Evolutionary conservation across 202 grass and related monocot genomes (phyloP).

Genomic region (Dendrocalamus latiflorus): DNA sequence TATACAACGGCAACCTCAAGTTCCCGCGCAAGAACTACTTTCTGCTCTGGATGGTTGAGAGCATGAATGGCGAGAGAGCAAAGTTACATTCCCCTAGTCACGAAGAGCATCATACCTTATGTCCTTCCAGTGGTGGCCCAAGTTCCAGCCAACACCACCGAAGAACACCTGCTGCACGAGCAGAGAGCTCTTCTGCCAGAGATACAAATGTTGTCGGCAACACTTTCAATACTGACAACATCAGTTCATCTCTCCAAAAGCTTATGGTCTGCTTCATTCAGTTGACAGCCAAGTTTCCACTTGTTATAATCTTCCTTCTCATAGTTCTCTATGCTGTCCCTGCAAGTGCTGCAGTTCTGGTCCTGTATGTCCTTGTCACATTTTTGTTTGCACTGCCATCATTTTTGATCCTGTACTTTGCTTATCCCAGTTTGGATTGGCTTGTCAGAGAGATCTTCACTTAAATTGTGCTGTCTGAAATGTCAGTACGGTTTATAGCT

Average conservation of each 20-base stretch:
- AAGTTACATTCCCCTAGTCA: conserved; percentile 49
- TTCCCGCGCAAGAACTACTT: conserved; percentile 95
- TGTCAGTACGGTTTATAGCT: conserved; percentile 5
- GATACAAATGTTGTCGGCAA: conserved; percentile 13
- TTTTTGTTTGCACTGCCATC: conserved; percentile 91
- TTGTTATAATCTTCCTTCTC: conserved; percentile 85
- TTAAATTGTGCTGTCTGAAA: conserved; percentile 27
- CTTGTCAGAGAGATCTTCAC: conserved; percentile 77
- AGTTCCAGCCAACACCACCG: conserved; percentile 43
- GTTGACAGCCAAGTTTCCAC: conserved; percentile 79
- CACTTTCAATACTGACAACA: conserved; percentile 41
- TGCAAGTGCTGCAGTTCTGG: conserved; percentile 63
- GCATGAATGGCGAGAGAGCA: conserved; percentile 69
- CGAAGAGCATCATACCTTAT: conserved; percentile 24
- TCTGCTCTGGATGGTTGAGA: conserved; percentile 95
- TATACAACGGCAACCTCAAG: conserved; percentile 78
- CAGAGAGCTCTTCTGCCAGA: conserved; percentile 16
- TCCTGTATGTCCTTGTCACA: conserved; percentile 67
- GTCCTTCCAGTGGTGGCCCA: conserved; percentile 22
- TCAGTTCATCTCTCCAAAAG: conserved; percentile 58
- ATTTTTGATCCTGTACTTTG: conserved; percentile 88
- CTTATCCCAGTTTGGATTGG: conserved; percentile 88
- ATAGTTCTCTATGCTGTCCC: conserved; percentile 88
- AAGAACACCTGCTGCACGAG: conserved; percentile 18
- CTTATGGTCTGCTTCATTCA: conserved; percentile 58